A percentile compares a stretch with the other conserved stretches of the same genome.
These are phyloP conservation scores for Syzygium aqueum DNA, from an alignment of 345 rosid genomes.

Conservation along the genomic window DNA sequence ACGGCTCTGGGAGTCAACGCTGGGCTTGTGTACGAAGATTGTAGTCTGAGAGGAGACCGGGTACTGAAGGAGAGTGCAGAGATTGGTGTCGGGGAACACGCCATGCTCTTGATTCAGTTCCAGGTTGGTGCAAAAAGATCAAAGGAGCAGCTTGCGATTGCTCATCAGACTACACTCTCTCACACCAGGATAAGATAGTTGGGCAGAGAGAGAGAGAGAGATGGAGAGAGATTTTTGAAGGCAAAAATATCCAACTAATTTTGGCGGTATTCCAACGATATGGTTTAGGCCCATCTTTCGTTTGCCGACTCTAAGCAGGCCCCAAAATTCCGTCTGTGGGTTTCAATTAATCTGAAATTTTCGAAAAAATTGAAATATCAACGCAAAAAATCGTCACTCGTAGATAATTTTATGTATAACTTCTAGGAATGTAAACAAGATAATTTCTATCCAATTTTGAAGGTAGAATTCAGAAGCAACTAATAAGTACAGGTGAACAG, in stretches of 20 bases:
- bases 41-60: constrained; percentile 10
- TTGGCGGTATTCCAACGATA: not conserved
- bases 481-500: too few species aligned
- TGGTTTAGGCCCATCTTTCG: not conserved
- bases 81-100: constrained; percentile 37
- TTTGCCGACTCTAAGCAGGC: not conserved
- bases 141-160: not conserved
- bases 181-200: not conserved
- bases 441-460: too few species aligned
- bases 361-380: not conserved
- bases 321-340: not conserved
- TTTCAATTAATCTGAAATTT: not conserved
- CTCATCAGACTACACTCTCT: not conserved
- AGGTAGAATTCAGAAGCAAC: too few species aligned
- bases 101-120: constrained; percentile 22
- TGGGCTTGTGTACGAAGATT: constrained; percentile 14
- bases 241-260: not conserved
- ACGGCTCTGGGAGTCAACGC: constrained; percentile 19
- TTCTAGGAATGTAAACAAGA: too few species aligned
- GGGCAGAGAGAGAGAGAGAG: not conserved
- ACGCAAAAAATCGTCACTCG: not conserved
- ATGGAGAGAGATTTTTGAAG: not conserved
- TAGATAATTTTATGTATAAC: not conserved
- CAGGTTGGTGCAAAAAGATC: not conserved
- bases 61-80: constrained; percentile 40